These are phyloP conservation scores for Thelonectria olida DNA, from an alignment of 2,329 filamentous ascomycete species.

Conservation along the genomic window DNA sequence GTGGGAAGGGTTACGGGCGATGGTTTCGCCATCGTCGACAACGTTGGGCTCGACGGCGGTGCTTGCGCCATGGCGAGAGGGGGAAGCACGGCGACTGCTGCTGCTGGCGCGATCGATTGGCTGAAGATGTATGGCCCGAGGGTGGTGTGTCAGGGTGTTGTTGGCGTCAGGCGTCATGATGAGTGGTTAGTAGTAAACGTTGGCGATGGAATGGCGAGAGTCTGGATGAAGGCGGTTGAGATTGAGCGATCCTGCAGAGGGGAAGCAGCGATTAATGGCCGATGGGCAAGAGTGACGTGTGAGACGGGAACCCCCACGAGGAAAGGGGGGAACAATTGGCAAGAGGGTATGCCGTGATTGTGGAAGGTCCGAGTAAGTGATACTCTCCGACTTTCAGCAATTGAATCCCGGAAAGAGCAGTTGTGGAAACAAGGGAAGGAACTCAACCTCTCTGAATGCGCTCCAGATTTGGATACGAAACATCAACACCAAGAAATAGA, in stretches of 20 bases:
- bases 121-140: constrained; percentile 54
- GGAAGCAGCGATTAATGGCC: not conserved
- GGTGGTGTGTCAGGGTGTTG: constrained; percentile 54
- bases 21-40: constrained; percentile 48
- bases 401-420: not conserved
- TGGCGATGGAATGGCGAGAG: constrained; percentile 2
- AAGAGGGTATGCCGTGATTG: not conserved
- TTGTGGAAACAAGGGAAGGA: not conserved
- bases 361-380: not conserved
- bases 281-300: constrained; percentile 4
- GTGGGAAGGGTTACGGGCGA: constrained; percentile 53
- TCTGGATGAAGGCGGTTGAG: not conserved
- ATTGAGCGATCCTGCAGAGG: not conserved
- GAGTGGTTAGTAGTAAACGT: not conserved
- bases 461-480: no score
- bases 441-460: no score
- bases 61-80: constrained; percentile 50
- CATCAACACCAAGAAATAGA: no score
- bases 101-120: constrained; percentile 42
- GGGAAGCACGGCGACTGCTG: constrained; percentile 37
- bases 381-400: not conserved
- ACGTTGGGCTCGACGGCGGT: constrained; percentile 55
- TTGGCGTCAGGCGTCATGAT: constrained; percentile 54
- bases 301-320: constrained; percentile 2
- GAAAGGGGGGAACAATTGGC: not conserved